Evolutionary conservation across 495 filamentous ascomycete species (phyloP), one percentile per base, ranked within the genome.

Genomic region (Penicillium pulvis): DNA sequence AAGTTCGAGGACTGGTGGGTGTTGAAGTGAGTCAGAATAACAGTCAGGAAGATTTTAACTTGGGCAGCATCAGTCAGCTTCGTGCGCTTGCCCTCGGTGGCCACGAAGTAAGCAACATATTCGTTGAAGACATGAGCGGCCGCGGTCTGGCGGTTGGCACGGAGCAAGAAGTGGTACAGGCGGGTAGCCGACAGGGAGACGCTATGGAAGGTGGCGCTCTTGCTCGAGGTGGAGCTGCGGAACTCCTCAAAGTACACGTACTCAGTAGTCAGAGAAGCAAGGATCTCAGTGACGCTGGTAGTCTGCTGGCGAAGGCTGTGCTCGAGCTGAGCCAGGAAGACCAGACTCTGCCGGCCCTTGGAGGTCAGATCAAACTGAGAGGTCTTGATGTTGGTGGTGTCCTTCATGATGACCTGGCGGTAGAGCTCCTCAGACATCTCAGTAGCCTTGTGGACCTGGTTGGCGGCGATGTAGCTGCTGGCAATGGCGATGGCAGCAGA

Each of bases 211-310:
- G 61, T 66, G 62, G 58, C 69, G 42, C 42, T 63, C 63, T 73
- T 75, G 28, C 67, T 63, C 20, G 49, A 58, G 35, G 64, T 63
- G 10, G 60, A 60, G 53, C 48, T 65, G 36, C 72, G 64, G 69
- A 75, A 69, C 49, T 71, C 71, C 58, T 75, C 72, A 36, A 74
- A 76, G 58, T 76, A 75, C 14, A 72, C 61, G 42, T 70, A 72
- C 55, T 76, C 66, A 10, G 74, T 71, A 10, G 69, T 69, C 31
- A 76, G 55, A 11, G 69, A 56, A 2, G 74, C 69, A 53, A 71
- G 65, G 36, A 76, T 69, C 54, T 76, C 74, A 30, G 71, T 72
- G 51, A 76, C 42, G 9, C 69, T 72, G 16, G 62, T 69, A 11
- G 59, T 64, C 23, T 57, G 62, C 51, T 64, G 46, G 26, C 50